Base-by-base conservation (phyloP, 148 eudicot species). In the Amaranthus hypochondriacus region DNA sequence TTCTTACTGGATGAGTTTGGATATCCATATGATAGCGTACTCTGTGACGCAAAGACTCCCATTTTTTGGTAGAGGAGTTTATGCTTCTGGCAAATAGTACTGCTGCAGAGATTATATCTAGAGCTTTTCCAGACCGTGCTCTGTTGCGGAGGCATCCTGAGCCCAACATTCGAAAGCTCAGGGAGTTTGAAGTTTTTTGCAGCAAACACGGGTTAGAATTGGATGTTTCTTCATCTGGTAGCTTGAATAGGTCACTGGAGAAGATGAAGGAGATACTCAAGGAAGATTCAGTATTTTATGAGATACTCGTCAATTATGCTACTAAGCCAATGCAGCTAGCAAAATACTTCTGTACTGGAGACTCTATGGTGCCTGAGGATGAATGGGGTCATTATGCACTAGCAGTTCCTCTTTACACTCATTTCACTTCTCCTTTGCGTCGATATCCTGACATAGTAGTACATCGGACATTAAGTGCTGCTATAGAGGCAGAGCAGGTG, bases 11-110 rank as follows among this genome's bases (percentile, higher is more conserved):
- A 89, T 74, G 90, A 89, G 69, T 86, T 70, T 78, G 98, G 98
- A 62, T 66, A 69, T 76, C 98, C 97, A 0, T 89, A 82, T 79
- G 93, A 92, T 78, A 77, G 83, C 76, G 66, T 79, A 73, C 76
- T 88, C 14, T 81, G 80, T 62, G 88, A 82, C 74, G 83, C 44
- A 87, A 73, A 81, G 96, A 88, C 46, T 86, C 98, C 28, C 87
- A 94, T 71, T 88, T 82, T 53, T 85, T 94, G 9, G 90, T 92
- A 47, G 98, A 94, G 85, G 98, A 94, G 76, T 89, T 89, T 58
- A 94, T 94, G 97, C 93, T 94, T 78, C 83, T 94, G 84, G 98
- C 98, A 56, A 94, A 92, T 76, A 82, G 81, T 21, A 92, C 96
- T 9, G 96, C 89, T 76, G 98, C 98, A 7, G 96, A 94, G 81